A percentile compares a stretch with the other conserved stretches of the same genome.
Conservation (phyloP, 2,329 filamentous ascomycete species). For the Penicillium expansum region DNA sequence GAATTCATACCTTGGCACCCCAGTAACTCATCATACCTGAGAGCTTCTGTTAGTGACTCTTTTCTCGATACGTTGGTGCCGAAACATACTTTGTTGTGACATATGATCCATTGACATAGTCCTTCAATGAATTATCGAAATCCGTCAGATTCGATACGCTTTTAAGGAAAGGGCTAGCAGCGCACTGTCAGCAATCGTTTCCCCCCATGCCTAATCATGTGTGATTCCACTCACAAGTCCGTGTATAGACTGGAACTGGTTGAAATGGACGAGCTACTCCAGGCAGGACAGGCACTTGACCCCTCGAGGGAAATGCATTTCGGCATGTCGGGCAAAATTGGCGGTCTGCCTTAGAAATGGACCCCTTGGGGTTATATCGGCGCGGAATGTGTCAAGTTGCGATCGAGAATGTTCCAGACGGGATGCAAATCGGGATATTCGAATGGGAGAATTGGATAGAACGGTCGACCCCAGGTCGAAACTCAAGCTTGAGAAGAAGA, state of each 20-base stretch:
- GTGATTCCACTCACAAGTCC: constrained; percentile 58
- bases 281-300: constrained; percentile 70
- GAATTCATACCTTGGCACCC: constrained; percentile 77
- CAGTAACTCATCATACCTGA: constrained; percentile 75
- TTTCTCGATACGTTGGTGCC: not conserved
- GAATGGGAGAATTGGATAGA: not conserved
- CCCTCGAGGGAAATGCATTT: constrained; percentile 65
- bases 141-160: constrained; percentile 71
- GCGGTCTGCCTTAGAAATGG: not conserved
- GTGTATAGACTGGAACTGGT: constrained; percentile 57
- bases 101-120: constrained; percentile 73
- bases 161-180: constrained; percentile 73
- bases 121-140: constrained; percentile 71
- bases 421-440: constrained; percentile 2
- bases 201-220: constrained; percentile 23
- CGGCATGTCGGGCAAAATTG: constrained; percentile 35
- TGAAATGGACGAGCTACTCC: constrained; percentile 68
- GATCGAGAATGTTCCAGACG: constrained; percentile 2
- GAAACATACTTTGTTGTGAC: constrained; percentile 69
- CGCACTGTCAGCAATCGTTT: constrained; percentile 26
- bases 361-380: not conserved
- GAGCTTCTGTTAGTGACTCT: constrained; percentile 10
- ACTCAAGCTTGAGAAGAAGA: constrained; percentile 13
- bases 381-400: constrained; percentile 23
- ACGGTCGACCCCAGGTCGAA: constrained; percentile 14